Base-by-base conservation (phyloP, 495 filamentous ascomycete genomes). In the Penicillium ochrochloron region DNA sequence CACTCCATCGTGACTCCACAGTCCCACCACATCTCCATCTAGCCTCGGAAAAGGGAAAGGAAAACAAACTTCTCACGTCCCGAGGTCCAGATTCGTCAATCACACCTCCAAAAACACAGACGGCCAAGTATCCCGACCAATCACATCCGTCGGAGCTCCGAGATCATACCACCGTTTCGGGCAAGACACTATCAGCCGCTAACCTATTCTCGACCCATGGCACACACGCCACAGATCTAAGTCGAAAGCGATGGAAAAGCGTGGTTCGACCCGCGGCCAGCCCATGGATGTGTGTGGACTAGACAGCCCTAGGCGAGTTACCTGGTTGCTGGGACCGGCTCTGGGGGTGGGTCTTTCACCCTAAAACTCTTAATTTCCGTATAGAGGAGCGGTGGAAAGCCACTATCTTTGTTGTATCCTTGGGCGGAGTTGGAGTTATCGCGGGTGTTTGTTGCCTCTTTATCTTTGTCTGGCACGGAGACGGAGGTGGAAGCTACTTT, bases 251-350 rank as follows among this genome's bases (percentile, higher is more conserved):
- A 31, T 52, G 25, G 48, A 31, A 31, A n/a, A 5, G 9, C 21
- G 46, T 12, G 48, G 25, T 52, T 52, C 25, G 1, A 31, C 11
- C 29, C 41, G 8, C 17, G 54, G 42, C 8, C 51, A 39, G 35
- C 42, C n/a, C 19, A 19, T 46, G 42, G 44, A 21, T 15, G 4
- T 27, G 1, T 56, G 33, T 14, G 10, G 23, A 23, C 44, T 23
- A 17, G 29, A 14, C 25, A 57, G 58, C 66, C 68, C 48, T 66
- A 42, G 29, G 37, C 17, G 17, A n/a, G 29, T 58, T 64, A 70
- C 65, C 70, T 61, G 63, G 65, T 72, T 66, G 50, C 58, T 66
- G 67, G 70, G 62, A 60, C 60, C 65, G 57, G 68, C 65, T 63
- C 63, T 37, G 58, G 65, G 65, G 65, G 58, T 64, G 63, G 66